phyloP scores from a whole-genome alignment of 352 stramenopile species.

The Thraustochytrium striatum region DNA sequence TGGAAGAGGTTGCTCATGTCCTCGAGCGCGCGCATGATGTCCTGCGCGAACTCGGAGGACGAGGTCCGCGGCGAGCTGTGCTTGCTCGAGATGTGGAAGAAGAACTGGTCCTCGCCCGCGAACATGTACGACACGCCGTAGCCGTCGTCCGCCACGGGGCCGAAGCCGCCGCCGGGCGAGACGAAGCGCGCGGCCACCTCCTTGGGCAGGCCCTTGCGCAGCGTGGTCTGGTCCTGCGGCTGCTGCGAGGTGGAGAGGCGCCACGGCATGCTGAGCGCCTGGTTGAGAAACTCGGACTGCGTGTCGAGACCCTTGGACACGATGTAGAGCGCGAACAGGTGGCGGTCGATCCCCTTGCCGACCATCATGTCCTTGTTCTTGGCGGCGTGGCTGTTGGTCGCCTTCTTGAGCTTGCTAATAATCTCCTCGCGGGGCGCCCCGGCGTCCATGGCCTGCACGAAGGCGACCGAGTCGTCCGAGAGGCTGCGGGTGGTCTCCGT shows the following conservation, averaged over 20 bases:
- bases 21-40: slow-evolving; percentile 70
- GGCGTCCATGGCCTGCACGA: slow-evolving; percentile 72
- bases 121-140: slow-evolving; percentile 87
- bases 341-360: slow-evolving; percentile 84
- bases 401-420: slow-evolving; percentile 76
- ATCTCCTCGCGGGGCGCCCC: slow-evolving; percentile 60
- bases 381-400: slow-evolving; percentile 78
- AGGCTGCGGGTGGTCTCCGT: slow-evolving; percentile 70
- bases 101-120: slow-evolving; percentile 73
- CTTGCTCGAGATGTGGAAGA: slow-evolving; percentile 84
- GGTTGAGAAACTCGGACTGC: slow-evolving; percentile 79
- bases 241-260: slow-evolving; percentile 79
- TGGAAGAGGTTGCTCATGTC: slow-evolving; percentile 63
- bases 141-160: slow-evolving; percentile 76
- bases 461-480: slow-evolving; percentile 80
- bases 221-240: slow-evolving; percentile 76
- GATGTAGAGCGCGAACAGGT: slow-evolving; percentile 92
- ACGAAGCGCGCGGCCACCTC: slow-evolving; percentile 47
- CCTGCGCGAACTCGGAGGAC: slow-evolving; percentile 70
- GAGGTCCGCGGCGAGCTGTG: slow-evolving; percentile 67
- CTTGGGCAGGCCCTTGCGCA: slow-evolving; percentile 70
- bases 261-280: slow-evolving; percentile 73
- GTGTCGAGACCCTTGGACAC: slow-evolving; percentile 77
- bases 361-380: slow-evolving; percentile 76
- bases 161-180: slow-evolving; percentile 75